These are phyloP conservation scores for Talaromyces sp. DNA, from an alignment of 2,329 filamentous ascomycete species.

Conservation along the genomic window DNA sequence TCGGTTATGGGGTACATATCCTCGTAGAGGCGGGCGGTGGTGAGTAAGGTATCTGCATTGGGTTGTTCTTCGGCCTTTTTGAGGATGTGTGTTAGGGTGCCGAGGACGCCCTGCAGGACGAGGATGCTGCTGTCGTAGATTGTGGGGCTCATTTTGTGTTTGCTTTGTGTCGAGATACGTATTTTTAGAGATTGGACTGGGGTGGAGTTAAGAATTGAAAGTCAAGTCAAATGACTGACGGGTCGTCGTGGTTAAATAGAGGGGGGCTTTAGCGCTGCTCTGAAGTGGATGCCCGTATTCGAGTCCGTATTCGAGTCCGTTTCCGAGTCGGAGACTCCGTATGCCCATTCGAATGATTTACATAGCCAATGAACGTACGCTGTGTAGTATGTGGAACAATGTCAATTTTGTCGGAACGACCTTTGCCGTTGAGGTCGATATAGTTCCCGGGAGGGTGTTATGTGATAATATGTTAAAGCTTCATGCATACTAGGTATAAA, in stretches of 20 bases:
- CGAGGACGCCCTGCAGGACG: neutral
- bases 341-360: no score
- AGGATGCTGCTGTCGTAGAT: constrained; percentile 10
- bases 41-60: constrained; percentile 3
- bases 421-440: no score
- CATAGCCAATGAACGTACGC: no score
- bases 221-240: neutral
- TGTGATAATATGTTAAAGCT: neutral
- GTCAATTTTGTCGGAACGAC: no score
- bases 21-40: constrained; percentile 5
- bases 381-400: no score
- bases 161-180: neutral
- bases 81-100: constrained; percentile 10
- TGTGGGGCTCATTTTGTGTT: neutral
- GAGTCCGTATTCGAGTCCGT: no score
- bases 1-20: constrained; percentile 35
- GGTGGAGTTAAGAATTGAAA: neutral
- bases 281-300: neutral
- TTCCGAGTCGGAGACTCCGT: no score
- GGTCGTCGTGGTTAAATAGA: no score
- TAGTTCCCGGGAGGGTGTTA: no score
- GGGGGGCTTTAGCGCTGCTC: neutral
- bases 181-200: neutral
- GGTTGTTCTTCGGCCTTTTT: constrained; percentile 6
- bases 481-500: neutral